Base-by-base conservation (phyloP, 2,329 filamentous ascomycete genomes). In the Teratosphaeria destructans region DNA sequence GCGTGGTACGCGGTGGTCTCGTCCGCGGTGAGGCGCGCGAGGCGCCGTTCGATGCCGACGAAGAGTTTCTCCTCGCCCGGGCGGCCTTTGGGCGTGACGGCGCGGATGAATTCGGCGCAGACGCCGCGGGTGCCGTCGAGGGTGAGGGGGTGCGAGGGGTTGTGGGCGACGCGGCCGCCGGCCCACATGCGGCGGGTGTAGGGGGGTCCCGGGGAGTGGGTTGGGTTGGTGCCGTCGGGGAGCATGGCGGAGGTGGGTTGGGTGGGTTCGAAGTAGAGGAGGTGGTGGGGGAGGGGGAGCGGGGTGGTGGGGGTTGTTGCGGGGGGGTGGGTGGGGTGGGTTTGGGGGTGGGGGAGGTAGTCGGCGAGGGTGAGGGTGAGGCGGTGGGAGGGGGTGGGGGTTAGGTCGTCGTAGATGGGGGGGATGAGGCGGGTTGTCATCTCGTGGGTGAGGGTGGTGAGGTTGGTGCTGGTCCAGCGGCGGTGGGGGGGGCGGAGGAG, bases 161-260 rank as follows among this genome's bases (percentile, higher is more conserved):
- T 72, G 65, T 89, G 88, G 1, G 70, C 70, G 8, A 96, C 74
- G 49, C 81, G 80, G 0, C 93, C 94, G 35, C 92, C 91, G 14
- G 89, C 90, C 94, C 94, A 99, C 77, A 99, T 84, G 19, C 94
- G 85, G 26, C 89, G 82, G 56, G 80, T 80, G 71, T 89, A 96
- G 1, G 85, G 85, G 3, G 71, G 71, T 1, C 87, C 89, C 0
- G 93, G 93, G 27, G 80, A 85, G 70, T 96, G 90, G 57, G 87
- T 79, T 4, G 83, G 78, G 71, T 97, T 93, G 0, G 92, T 95
- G 60, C 94, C 93, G 75, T 99, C 94, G 1, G 84, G 78, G 19
- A 90, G 81, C 52, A 97, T 82, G 37, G 78, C 66, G 7, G 81
- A 82, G 14, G 83, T 76, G 0, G 82, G 78, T 19, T 87, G 77